A percentile compares a stretch with the other conserved stretches of the same genome.
Evolutionary conservation across 1,139 yeast genomes (phyloP).

Genomic region (Schizosaccharomyces versatilis): DNA sequence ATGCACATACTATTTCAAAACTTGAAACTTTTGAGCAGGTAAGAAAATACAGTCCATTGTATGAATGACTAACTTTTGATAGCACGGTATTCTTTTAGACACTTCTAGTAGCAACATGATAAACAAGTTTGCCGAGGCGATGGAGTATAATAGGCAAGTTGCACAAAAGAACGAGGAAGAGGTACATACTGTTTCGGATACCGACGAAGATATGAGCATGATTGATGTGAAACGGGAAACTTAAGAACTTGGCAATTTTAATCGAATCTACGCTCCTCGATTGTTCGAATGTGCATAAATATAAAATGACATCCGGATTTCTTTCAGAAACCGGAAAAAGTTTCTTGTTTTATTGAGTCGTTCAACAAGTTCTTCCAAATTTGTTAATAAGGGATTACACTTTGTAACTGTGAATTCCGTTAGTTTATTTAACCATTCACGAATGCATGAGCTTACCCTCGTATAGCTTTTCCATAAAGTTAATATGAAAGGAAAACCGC

Average conservation of each 20-base stretch:
- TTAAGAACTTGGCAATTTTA: too few relatives aligned
- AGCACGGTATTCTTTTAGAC: too few relatives aligned
- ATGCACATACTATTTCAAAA: background rate
- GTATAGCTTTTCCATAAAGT: slow-evolving; percentile 3
- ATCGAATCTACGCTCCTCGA: too few relatives aligned
- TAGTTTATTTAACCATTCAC: background rate
- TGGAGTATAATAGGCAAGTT: too few relatives aligned
- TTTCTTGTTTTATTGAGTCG: slow-evolving; percentile 11
- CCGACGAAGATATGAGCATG: too few relatives aligned
- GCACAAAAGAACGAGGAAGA: too few relatives aligned
- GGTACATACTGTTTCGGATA: too few relatives aligned
- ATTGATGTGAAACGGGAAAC: too few relatives aligned
- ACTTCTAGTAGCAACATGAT: too few relatives aligned
- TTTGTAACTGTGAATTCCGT: slow-evolving; percentile 29
- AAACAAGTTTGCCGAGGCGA: too few relatives aligned
- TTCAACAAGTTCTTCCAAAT: slow-evolving; percentile 12
- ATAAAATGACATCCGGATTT: slow-evolving; percentile 40
- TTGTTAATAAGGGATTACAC: slow-evolving; percentile 55
- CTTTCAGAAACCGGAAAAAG: slow-evolving; percentile 15
- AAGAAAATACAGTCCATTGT: background rate
- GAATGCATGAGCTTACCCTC: background rate
- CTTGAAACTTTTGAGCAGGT: background rate
- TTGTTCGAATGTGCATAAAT: background rate
- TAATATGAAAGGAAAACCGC: slow-evolving; percentile 6
- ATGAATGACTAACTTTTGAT: too few relatives aligned